Conservation (phyloP, 306 rosid genomes). For the Lathyrus sativus region DNA sequence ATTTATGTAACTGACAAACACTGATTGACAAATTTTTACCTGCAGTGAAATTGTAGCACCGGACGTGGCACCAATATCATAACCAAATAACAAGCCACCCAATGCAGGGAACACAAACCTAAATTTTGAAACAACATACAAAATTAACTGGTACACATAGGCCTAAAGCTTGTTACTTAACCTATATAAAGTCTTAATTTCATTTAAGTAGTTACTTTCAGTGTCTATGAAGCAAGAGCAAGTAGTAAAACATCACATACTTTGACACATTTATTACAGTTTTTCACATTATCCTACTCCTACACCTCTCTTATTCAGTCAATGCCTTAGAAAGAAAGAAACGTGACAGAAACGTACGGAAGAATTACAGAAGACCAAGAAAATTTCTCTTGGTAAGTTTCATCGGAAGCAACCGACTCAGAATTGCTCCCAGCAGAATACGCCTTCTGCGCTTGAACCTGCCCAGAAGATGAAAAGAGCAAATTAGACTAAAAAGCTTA, state of each 20-base stretch:
- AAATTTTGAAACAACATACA: conserved; percentile 35
- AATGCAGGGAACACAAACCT: conserved; percentile 95
- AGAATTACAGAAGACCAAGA: conserved; percentile 76
- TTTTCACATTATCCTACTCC: not conserved
- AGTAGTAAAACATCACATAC: not conserved
- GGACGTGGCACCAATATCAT: conserved; percentile 96
- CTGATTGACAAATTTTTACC: conserved; percentile 49
- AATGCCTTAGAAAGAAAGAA: not conserved
- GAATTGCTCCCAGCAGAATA: conserved; percentile 54
- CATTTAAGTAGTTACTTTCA: no score
- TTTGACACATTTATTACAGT: not conserved
- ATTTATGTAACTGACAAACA: conserved; percentile 18
- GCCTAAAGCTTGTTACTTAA: not conserved
- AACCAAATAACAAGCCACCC: conserved; percentile 96
- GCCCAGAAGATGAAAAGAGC: conserved; percentile 34
- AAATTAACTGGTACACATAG: conserved; percentile 18
- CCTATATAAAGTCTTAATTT: no score
- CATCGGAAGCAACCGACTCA: conserved; percentile 56
- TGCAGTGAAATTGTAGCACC: conserved; percentile 86
- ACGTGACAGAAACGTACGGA: conserved; percentile 66
- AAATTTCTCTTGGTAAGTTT: conserved; percentile 55
- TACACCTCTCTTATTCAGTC: not conserved
- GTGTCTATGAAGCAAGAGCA: not conserved
- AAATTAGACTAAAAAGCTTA: conserved; percentile 37
- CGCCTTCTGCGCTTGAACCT: conserved; percentile 67